Evolutionary conservation across 495 filamentous ascomycete species (phyloP).

Genomic region (Xylaria grammica): DNA sequence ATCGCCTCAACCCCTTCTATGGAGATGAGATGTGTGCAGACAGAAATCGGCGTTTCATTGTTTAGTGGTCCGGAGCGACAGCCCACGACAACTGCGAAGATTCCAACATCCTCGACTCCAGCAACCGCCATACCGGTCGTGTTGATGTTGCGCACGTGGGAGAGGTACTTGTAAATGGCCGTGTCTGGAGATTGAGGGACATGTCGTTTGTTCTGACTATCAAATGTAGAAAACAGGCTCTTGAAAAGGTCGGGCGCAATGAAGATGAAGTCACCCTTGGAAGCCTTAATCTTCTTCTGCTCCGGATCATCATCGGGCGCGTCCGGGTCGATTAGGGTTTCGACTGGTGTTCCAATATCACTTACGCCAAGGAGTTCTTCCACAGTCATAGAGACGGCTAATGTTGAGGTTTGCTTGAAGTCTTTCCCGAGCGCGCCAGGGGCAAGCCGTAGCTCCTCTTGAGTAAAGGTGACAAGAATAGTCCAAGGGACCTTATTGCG

Average conservation of each 20-base stretch:
- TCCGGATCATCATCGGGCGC: not conserved
- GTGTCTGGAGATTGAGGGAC: constrained; percentile 28
- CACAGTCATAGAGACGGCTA: constrained; percentile 27
- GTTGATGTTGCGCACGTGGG: constrained; percentile 53
- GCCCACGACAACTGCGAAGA: constrained; percentile 45
- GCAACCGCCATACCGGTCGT: constrained; percentile 41
- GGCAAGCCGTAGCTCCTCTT: constrained; percentile 35
- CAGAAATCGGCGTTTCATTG: constrained; percentile 24
- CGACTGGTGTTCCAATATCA: constrained; percentile 16
- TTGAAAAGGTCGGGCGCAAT: constrained; percentile 31
- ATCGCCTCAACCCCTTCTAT: constrained; percentile 41
- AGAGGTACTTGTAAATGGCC: constrained; percentile 39
- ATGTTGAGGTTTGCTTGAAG: constrained; percentile 24
- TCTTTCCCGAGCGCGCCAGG: constrained; percentile 21
- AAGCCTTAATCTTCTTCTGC: too few relatives aligned
- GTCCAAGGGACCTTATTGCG: constrained; percentile 45
- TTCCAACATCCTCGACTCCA: constrained; percentile 35
- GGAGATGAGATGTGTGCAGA: constrained; percentile 45
- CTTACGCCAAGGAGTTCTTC: constrained; percentile 16
- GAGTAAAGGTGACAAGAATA: constrained; percentile 43
- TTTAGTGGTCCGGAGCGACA: constrained; percentile 40
- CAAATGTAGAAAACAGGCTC: constrained; percentile 28
- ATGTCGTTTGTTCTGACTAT: constrained; percentile 12
- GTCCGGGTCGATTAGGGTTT: constrained; percentile 13
- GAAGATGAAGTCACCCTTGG: constrained; percentile 33